Evolutionary conservation across 1,139 yeast genomes (phyloP).

Genomic region (Taiozyma onychis): DNA sequence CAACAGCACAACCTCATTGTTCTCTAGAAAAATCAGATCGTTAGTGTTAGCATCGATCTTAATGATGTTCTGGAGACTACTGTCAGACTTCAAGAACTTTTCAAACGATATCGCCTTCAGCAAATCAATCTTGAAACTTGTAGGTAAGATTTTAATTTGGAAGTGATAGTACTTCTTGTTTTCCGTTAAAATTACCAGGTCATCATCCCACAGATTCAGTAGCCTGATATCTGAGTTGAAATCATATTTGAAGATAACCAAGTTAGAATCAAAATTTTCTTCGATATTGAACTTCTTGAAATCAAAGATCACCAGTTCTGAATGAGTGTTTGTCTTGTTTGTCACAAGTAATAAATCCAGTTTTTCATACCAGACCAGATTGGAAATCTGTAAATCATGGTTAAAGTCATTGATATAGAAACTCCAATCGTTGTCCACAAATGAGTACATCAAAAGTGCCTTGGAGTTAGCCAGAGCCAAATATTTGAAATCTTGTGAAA

Average conservation of each 20-base stretch:
- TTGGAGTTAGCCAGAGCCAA: constrained; percentile 31
- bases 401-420: constrained; percentile 25
- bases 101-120: constrained; percentile 17
- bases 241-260: constrained; percentile 25
- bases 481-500: constrained; percentile 31
- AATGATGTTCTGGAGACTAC: constrained; percentile 16
- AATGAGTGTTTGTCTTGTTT: constrained; percentile 13
- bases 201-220: constrained; percentile 17
- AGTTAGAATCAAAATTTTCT: constrained; percentile 19
- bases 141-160: constrained; percentile 9
- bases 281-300: constrained; percentile 15
- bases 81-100: constrained; percentile 9
- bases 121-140: constrained; percentile 20
- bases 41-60: constrained; percentile 20
- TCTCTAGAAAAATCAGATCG: constrained; percentile 27
- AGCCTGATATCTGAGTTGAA: constrained; percentile 14
- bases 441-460: constrained; percentile 28
- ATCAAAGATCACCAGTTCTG: constrained; percentile 21
- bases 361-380: constrained; percentile 18
- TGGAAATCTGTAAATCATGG: constrained; percentile 16
- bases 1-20: constrained; percentile 27
- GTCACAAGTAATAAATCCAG: constrained; percentile 16
- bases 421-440: constrained; percentile 29
- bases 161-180: constrained; percentile 19
- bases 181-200: constrained; percentile 16